Percentiles rank a stretch among this genome's conserved stretches.
These are phyloP conservation scores for Eucalyptus caleyi DNA, from an alignment of 345 rosid genomes.

Conservation along the genomic window DNA sequence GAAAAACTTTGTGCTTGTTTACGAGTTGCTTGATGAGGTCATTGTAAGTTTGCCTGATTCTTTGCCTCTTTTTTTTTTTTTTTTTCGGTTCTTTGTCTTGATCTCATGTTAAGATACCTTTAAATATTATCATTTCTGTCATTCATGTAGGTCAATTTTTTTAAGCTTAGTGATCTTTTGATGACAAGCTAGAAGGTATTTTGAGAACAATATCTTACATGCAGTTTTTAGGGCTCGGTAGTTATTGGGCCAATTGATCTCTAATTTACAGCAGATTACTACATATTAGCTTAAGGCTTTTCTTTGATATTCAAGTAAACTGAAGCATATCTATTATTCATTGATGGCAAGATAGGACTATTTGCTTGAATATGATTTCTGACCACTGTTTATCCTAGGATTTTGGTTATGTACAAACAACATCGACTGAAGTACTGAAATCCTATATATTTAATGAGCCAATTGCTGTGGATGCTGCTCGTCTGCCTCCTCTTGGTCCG, in stretches of 20 bases:
- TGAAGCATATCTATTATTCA: background rate
- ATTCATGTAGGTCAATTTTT: background rate
- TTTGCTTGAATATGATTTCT: background rate
- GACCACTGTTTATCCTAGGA: constrained; percentile 38
- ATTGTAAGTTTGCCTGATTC: constrained; percentile 45
- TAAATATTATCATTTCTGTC: background rate
- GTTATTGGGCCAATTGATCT: background rate
- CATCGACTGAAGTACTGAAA: constrained; percentile 89
- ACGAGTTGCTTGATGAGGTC: constrained; percentile 96
- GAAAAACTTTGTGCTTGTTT: constrained; percentile 91
- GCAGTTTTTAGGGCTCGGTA: background rate
- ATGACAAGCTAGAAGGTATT: background rate
- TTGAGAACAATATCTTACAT: background rate
- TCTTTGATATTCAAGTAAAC: background rate
- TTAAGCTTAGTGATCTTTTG: background rate
- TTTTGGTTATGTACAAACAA: constrained; percentile 96
- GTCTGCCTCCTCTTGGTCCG: constrained; percentile 80
- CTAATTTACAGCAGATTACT: background rate
- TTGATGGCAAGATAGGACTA: background rate
- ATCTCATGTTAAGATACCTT: background rate
- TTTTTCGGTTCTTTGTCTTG: background rate
- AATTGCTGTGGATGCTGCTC: constrained; percentile 69
- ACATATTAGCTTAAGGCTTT: background rate
- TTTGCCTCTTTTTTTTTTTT: background rate
- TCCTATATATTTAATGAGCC: constrained; percentile 95